phyloP scores from a whole-genome alignment of 1,284 basidiomycete genomes.

The Grifola frondosa region DNA sequence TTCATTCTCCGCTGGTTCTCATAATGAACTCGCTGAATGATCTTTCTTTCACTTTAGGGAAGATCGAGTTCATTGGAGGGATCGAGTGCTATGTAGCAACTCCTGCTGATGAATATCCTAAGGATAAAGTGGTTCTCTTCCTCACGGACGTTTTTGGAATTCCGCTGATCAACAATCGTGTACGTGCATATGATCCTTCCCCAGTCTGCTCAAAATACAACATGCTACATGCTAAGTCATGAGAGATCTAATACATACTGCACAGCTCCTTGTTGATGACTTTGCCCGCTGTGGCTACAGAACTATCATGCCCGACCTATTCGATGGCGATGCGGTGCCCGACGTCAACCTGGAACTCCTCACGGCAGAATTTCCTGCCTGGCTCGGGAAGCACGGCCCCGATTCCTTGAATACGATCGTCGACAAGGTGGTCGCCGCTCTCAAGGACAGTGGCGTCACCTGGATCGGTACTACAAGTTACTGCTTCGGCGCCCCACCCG shows the following conservation, averaged over 20 bases:
- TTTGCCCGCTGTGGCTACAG: slow-evolving; percentile 75
- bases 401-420: slow-evolving; percentile 49
- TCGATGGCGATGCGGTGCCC: slow-evolving; percentile 58
- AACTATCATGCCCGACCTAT: slow-evolving; percentile 56
- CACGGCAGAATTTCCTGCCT: slow-evolving; percentile 44
- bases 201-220: too few species aligned
- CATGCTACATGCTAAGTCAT: too few species aligned
- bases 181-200: slow-evolving; percentile 18
- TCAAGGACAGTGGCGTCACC: slow-evolving; percentile 59
- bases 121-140: slow-evolving; percentile 58
- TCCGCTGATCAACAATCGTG: slow-evolving; percentile 53
- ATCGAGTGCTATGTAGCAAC: slow-evolving; percentile 53
- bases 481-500: slow-evolving; percentile 63
- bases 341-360: slow-evolving; percentile 34
- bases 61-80: slow-evolving; percentile 44
- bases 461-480: slow-evolving; percentile 63
- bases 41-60: slow-evolving; percentile 31
- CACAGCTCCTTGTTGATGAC: slow-evolving; percentile 65
- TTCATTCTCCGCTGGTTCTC: neutral
- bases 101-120: slow-evolving; percentile 46
- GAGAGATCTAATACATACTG: neutral
- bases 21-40: neutral
- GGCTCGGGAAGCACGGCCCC: slow-evolving; percentile 49
- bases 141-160: slow-evolving; percentile 68
- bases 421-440: slow-evolving; percentile 55